phyloP scores from a whole-genome alignment of 192 early-diverging fungal species.

The Mycoemilia scoparia region DNA sequence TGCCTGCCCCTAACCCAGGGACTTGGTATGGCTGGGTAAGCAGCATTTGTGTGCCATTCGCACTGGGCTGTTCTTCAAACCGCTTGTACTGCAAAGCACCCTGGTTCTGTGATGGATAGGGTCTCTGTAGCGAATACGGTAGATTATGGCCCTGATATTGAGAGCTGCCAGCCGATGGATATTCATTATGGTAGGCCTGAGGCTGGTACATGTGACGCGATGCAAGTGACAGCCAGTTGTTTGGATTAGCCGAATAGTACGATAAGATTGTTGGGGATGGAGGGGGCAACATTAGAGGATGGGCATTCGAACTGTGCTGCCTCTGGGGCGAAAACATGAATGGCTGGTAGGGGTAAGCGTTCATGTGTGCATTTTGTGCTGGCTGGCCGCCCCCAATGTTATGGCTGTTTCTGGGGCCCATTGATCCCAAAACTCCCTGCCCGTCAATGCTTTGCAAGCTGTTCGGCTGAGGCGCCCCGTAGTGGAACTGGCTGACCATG shows the following conservation, averaged over 20 bases:
- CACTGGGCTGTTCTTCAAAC: constrained; percentile 7
- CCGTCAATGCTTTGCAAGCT: too few relatives aligned
- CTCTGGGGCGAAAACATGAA: background rate
- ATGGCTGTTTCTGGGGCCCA: background rate
- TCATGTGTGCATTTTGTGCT: background rate
- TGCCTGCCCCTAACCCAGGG: too few relatives aligned
- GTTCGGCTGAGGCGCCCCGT: too few relatives aligned
- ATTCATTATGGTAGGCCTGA: constrained; percentile 22
- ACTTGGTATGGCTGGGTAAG: too few relatives aligned
- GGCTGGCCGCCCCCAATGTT: background rate
- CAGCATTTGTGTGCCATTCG: constrained; percentile 9
- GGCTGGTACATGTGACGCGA: constrained; percentile 18
- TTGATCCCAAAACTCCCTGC: background rate
- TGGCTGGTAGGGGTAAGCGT: background rate
- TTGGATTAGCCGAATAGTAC: constrained; percentile 27
- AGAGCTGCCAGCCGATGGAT: constrained; percentile 6
- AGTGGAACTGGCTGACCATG: too few relatives aligned
- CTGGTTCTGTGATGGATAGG: constrained; percentile 13
- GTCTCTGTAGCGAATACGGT: constrained; percentile 8
- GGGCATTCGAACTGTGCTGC: constrained; percentile 2
- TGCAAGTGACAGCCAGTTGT: constrained; percentile 21
- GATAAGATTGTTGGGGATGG: constrained; percentile 32
- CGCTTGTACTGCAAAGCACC: constrained; percentile 6
- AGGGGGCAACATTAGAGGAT: constrained; percentile 28
- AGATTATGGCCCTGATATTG: constrained; percentile 1